Percentiles rank a stretch among this genome's conserved stretches.
Conservation (phyloP, 2,329 filamentous ascomycete species). For the Diaporthe sp. region DNA sequence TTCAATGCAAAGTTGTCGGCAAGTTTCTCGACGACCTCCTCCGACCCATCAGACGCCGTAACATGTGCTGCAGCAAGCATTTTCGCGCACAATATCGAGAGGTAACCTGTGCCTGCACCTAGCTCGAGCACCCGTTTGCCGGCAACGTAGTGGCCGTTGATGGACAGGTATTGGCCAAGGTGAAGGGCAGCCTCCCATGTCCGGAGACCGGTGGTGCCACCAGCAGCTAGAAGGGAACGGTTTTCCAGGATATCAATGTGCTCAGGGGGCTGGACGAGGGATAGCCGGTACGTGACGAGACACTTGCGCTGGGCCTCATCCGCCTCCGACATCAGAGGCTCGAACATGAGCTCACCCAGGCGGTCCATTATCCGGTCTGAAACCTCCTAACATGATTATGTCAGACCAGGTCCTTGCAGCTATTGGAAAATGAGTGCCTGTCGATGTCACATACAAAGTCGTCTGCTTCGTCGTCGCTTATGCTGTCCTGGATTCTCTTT, state of each 20-base stretch:
- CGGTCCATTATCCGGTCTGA: slow-evolving; percentile 83
- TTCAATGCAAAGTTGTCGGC: slow-evolving; percentile 79
- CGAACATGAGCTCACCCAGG: slow-evolving; percentile 75
- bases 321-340: slow-evolving; percentile 74
- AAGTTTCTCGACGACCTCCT: slow-evolving; percentile 77
- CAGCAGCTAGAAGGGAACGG: slow-evolving; percentile 76
- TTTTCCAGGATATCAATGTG: slow-evolving; percentile 78
- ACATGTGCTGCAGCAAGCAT: slow-evolving; percentile 71
- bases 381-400: slow-evolving; percentile 74
- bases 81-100: slow-evolving; percentile 81
- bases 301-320: slow-evolving; percentile 78
- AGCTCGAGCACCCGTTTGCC: slow-evolving; percentile 77
- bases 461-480: slow-evolving; percentile 78
- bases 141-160: slow-evolving; percentile 59
- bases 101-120: slow-evolving; percentile 82
- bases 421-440: neutral
- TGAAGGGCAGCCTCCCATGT: slow-evolving; percentile 88
- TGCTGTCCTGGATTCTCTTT: slow-evolving; percentile 77
- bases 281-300: slow-evolving; percentile 79
- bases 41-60: slow-evolving; percentile 81
- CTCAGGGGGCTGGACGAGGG: slow-evolving; percentile 49
- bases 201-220: slow-evolving; percentile 81
- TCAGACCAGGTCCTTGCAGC: neutral
- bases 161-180: slow-evolving; percentile 76
- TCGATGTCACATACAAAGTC: slow-evolving; percentile 78